These are phyloP conservation scores for Articulospora tetracladia DNA, from an alignment of 495 filamentous ascomycete species.

Conservation along the genomic window DNA sequence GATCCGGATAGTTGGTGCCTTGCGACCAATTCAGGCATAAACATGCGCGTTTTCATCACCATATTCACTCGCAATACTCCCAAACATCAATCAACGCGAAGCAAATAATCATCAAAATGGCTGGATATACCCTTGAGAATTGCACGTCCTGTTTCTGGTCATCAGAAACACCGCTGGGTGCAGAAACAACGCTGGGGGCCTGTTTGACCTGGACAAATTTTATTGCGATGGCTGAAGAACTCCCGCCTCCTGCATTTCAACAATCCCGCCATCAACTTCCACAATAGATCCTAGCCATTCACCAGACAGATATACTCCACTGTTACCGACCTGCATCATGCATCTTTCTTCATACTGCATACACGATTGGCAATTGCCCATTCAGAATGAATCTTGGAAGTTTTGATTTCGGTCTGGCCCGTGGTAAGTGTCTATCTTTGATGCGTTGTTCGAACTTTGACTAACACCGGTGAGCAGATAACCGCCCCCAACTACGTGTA, in stretches of 20 bases:
- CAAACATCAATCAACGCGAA: neutral
- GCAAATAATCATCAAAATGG: constrained; percentile 11
- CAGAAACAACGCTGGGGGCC: no score
- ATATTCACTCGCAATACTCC: neutral
- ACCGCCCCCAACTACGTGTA: constrained; percentile 49
- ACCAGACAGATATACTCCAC: constrained; percentile 15
- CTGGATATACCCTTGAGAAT: constrained; percentile 14
- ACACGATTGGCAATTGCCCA: constrained; percentile 13
- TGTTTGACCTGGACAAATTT: constrained; percentile 14
- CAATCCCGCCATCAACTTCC: constrained; percentile 14
- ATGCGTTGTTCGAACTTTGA: constrained; percentile 18
- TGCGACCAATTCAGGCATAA: neutral
- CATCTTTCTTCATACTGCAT: constrained; percentile 15
- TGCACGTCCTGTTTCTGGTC: constrained; percentile 8
- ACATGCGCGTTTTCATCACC: neutral
- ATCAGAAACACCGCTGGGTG: constrained; percentile 11
- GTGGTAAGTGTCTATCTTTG: constrained; percentile 14
- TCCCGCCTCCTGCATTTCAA: constrained; percentile 6
- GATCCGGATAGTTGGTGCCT: neutral
- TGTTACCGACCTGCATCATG: constrained; percentile 11
- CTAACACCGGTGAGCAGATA: constrained; percentile 33
- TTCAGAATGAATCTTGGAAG: constrained; percentile 23
- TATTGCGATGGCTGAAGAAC: constrained; percentile 14
- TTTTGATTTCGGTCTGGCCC: constrained; percentile 7
- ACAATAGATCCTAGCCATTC: constrained; percentile 11